Percentiles rank a stretch among this genome's conserved stretches.
Evolutionary conservation across 116 monocot species (phyloP).

Genomic region (Cymodocea nodosa): DNA sequence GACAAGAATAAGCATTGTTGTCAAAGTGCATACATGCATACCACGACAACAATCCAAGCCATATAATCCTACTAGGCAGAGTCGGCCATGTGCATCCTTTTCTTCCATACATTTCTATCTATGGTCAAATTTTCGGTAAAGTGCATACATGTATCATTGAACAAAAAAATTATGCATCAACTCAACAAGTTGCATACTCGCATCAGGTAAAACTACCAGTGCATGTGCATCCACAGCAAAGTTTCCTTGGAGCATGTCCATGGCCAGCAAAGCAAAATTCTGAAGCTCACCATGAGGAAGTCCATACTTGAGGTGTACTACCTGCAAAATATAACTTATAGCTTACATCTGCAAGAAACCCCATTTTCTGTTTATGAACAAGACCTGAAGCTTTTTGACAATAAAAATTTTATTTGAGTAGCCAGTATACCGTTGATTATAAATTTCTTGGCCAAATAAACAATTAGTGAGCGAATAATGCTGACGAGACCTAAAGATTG

Average conservation of each 20-base stretch:
- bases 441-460: too few species aligned
- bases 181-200: not conserved
- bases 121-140: too few species aligned
- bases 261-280: conserved; percentile 45
- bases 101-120: too few species aligned
- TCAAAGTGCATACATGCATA: too few species aligned
- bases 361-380: not conserved
- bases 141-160: too few species aligned
- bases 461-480: too few species aligned
- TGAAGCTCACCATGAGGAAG: conserved; percentile 64
- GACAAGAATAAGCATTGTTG: too few species aligned
- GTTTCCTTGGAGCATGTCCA: conserved; percentile 77
- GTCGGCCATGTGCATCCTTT: too few species aligned
- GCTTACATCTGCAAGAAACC: not conserved
- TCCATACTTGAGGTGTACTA: conserved; percentile 53
- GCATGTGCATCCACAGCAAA: conserved; percentile 56
- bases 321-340: conserved; percentile 23
- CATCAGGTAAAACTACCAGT: conserved; percentile 37
- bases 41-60: too few species aligned
- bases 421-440: too few species aligned
- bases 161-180: not conserved
- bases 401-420: not conserved
- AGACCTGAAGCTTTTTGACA: not conserved
- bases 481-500: too few species aligned
- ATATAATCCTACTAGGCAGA: too few species aligned